Conservation (phyloP, 768 basidiomycete genomes). For the Amanita phalloides region DNA sequence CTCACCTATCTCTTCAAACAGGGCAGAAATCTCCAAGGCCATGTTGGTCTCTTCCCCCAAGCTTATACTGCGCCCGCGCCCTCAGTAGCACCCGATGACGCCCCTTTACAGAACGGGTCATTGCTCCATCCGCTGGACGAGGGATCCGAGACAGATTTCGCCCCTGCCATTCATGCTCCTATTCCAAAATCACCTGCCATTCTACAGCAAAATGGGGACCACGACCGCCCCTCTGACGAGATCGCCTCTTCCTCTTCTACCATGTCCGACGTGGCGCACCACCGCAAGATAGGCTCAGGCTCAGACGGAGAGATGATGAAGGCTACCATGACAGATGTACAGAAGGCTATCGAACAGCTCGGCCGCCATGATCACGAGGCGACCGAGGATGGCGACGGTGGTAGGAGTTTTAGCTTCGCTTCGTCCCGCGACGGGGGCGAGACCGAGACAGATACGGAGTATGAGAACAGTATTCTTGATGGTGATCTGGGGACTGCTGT, state of each 20-base stretch:
- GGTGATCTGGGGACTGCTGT: slow-evolving; percentile 14
- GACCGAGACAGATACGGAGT: slow-evolving; percentile 50
- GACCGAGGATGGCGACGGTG: slow-evolving; percentile 37
- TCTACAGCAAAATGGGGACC: slow-evolving; percentile 17
- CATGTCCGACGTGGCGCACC: slow-evolving; percentile 8
- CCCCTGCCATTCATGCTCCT: slow-evolving; percentile 22
- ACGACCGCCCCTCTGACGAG: slow-evolving; percentile 5
- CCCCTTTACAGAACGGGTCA: slow-evolving; percentile 8
- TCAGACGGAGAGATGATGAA: slow-evolving; percentile 55
- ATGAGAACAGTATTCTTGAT: slow-evolving; percentile 30
- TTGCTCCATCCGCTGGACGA: slow-evolving; percentile 36
- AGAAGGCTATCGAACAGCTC: slow-evolving; percentile 83
- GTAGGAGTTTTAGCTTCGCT: slow-evolving; percentile 68
- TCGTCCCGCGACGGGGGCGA: slow-evolving; percentile 53
- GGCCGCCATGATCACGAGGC: slow-evolving; percentile 30
- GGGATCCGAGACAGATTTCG: slow-evolving; percentile 30
- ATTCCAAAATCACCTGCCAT: slow-evolving; percentile 26
- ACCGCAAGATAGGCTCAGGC: slow-evolving; percentile 12
- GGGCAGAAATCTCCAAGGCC: slow-evolving; percentile 78
- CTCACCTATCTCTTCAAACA: not conserved
- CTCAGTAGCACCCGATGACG: slow-evolving; percentile 14
- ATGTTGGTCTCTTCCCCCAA: slow-evolving; percentile 85
- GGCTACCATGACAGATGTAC: slow-evolving; percentile 84
- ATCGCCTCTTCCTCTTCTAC: not conserved
- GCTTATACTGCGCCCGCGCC: slow-evolving; percentile 66